Evolutionary conservation across 306 rosid genomes (phyloP).

Genomic region (Mimosa pudica): DNA sequence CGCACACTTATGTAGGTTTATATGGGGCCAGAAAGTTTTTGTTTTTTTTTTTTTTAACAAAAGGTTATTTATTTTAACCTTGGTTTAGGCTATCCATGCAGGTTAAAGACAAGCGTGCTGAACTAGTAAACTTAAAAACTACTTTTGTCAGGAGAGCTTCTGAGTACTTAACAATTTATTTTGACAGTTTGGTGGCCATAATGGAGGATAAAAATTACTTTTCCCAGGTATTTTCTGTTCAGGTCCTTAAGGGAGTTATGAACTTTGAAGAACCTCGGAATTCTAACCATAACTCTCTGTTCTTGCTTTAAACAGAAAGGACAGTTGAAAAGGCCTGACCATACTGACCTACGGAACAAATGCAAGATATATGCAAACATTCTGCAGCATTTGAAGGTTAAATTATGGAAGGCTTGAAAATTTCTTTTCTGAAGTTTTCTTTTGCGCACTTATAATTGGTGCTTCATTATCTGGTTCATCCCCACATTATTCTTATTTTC

Average conservation of each 20-base stretch:
- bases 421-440: constrained; percentile 18
- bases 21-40: not conserved
- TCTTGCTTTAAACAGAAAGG: constrained; percentile 69
- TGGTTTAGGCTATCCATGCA: constrained; percentile 46
- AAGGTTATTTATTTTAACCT: constrained; percentile 23
- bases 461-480: constrained; percentile 16
- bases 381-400: constrained; percentile 87
- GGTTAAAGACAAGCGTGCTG: constrained; percentile 92
- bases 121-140: constrained; percentile 80
- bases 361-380: constrained; percentile 95
- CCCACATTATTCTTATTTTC: constrained; percentile 26
- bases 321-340: constrained; percentile 98
- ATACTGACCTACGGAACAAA: constrained; percentile 87
- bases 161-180: constrained; percentile 74
- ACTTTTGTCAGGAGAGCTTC: constrained; percentile 83
- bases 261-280: constrained; percentile 5
- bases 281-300: constrained; percentile 36
- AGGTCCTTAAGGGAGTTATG: constrained; percentile 17
- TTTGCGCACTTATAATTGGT: constrained; percentile 16
- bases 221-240: constrained; percentile 74
- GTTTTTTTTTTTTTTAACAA: not conserved
- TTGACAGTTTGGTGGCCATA: constrained; percentile 87
- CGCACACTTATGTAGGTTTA: too few relatives aligned
- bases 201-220: constrained; percentile 84
- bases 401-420: constrained; percentile 25